These are phyloP conservation scores for Populus tremula DNA, from an alignment of 345 rosid species.

Conservation along the genomic window DNA sequence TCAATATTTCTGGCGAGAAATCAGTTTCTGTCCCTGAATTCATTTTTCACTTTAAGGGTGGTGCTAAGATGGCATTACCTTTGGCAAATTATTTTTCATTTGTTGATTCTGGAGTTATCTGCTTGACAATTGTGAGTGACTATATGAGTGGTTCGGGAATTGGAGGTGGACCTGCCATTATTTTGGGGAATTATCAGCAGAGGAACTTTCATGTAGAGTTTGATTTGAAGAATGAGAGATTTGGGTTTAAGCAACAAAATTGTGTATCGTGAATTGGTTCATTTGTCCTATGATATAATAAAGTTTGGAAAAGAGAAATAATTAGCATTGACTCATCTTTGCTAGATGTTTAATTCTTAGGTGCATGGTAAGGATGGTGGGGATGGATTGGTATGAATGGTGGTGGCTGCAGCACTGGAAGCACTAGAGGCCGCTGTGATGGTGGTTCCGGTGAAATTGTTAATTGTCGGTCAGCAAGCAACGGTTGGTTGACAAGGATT, in stretches of 20 bases:
- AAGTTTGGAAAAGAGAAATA: not conserved
- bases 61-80: slow-evolving; percentile 71
- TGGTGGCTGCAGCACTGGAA: not conserved
- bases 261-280: slow-evolving; percentile 36
- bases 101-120: slow-evolving; percentile 31
- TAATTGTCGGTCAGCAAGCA: not conserved
- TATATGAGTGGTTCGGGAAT: slow-evolving; percentile 11
- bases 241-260: slow-evolving; percentile 58
- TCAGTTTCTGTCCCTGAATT: slow-evolving; percentile 43
- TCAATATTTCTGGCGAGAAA: slow-evolving; percentile 48
- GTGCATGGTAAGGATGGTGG: not conserved
- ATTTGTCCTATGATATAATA: not conserved
- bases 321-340: not conserved
- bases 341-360: not conserved
- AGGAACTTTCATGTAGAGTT: slow-evolving; percentile 73
- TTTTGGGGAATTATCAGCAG: slow-evolving; percentile 80
- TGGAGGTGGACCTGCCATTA: slow-evolving; percentile 65
- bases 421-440: not conserved
- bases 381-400: not conserved
- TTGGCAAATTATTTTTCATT: slow-evolving; percentile 52
- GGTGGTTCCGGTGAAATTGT: not conserved
- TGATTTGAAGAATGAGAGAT: slow-evolving; percentile 63
- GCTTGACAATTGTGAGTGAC: slow-evolving; percentile 52
- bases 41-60: slow-evolving; percentile 69
- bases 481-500: not conserved